Percentiles rank a stretch among this genome's conserved stretches.
phyloP scores from a whole-genome alignment of 306 rosid genomes.

The Lathyrus aphaca region DNA sequence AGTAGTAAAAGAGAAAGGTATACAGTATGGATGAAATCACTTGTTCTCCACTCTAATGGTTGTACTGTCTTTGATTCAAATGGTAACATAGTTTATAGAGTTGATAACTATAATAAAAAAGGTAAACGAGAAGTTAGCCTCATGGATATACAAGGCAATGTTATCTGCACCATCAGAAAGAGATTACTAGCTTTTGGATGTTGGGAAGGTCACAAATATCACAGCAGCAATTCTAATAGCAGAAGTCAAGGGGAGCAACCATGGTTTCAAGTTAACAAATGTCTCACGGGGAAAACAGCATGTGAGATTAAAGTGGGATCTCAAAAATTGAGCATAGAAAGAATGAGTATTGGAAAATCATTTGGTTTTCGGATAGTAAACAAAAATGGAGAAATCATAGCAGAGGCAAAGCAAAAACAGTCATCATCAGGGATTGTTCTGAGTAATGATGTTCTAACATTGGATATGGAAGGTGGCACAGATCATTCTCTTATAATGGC shows the following conservation, averaged over 20 bases:
- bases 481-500: constrained; percentile 75
- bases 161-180: constrained; percentile 65
- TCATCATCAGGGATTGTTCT: constrained; percentile 55
- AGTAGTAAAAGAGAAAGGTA: constrained; percentile 54
- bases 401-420: constrained; percentile 78
- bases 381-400: constrained; percentile 56
- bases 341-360: constrained; percentile 45
- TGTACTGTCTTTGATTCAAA: constrained; percentile 78
- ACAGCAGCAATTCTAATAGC: constrained; percentile 27
- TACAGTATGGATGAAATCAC: constrained; percentile 95
- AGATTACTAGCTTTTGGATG: constrained; percentile 60
- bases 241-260: constrained; percentile 40
- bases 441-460: constrained; percentile 69
- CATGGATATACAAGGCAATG: constrained; percentile 76
- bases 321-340: constrained; percentile 53
- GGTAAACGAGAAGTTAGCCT: constrained; percentile 72
- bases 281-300: constrained; percentile 46
- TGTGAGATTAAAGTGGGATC: constrained; percentile 64
- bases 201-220: constrained; percentile 71
- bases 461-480: constrained; percentile 52
- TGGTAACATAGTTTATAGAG: constrained; percentile 73
- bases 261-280: constrained; percentile 67
- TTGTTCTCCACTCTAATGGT: constrained; percentile 75
- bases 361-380: constrained; percentile 57
- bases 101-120: constrained; percentile 77